phyloP scores from a whole-genome alignment of 1,139 yeast genomes.

The Nadsonia commutata region DNA sequence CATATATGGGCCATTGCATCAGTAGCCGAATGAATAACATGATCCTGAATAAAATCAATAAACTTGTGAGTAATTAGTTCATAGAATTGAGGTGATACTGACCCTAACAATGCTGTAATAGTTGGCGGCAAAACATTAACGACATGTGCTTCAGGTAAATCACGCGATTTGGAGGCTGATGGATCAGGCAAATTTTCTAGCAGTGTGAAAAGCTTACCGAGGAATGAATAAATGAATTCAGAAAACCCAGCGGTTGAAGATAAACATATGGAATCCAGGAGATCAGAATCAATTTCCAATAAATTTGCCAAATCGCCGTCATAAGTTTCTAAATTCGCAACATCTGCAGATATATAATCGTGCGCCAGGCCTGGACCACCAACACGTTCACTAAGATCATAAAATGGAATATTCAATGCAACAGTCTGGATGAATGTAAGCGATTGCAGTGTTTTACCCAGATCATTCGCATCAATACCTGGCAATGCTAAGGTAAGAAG shows the following conservation, averaged over 20 bases:
- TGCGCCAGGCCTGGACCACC: slow-evolving; percentile 47
- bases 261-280: slow-evolving; percentile 42
- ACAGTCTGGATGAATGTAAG: slow-evolving; percentile 58
- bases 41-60: slow-evolving; percentile 41
- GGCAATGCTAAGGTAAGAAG: slow-evolving; percentile 56
- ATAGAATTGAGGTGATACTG: slow-evolving; percentile 55
- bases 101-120: slow-evolving; percentile 50
- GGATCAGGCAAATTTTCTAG: slow-evolving; percentile 57
- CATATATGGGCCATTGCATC: slow-evolving; percentile 58
- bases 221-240: slow-evolving; percentile 41
- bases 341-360: slow-evolving; percentile 47
- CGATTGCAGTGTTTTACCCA: slow-evolving; percentile 56
- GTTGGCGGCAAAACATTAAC: slow-evolving; percentile 50
- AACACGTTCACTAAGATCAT: slow-evolving; percentile 18
- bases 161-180: slow-evolving; percentile 15
- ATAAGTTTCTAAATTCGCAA: slow-evolving; percentile 20
- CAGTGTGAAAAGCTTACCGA: slow-evolving; percentile 46
- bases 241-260: slow-evolving; percentile 67
- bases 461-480: slow-evolving; percentile 82
- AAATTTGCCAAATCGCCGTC: slow-evolving; percentile 8
- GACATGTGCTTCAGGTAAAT: slow-evolving; percentile 26
- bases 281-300: slow-evolving; percentile 27
- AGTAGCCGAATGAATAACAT: slow-evolving; percentile 51
- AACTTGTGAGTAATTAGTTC: slow-evolving; percentile 36
- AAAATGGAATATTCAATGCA: slow-evolving; percentile 59